phyloP scores from a whole-genome alignment of 257 asterid genomes.

The Rubia yunnanensis region DNA sequence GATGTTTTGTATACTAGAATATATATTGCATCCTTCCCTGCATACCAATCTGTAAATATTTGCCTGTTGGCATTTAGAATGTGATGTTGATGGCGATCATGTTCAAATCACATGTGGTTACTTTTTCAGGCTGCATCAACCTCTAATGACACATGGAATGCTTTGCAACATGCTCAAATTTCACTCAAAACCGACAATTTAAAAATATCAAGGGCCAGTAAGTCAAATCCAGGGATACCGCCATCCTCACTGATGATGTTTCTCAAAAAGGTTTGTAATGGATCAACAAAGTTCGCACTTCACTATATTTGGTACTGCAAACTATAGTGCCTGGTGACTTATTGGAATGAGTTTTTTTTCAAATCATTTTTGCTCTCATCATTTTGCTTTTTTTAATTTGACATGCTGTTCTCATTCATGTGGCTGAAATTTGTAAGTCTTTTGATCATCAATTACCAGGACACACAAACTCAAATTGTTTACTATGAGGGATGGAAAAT shows the following conservation, averaged over 20 bases:
- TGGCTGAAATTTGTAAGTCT: not conserved
- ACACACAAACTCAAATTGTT: not conserved
- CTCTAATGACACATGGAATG: constrained; percentile 46
- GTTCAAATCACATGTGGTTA: not conserved
- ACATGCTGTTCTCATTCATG: not conserved
- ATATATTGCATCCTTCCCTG: not conserved
- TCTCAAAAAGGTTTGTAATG: constrained; percentile 58
- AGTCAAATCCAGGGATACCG: constrained; percentile 86
- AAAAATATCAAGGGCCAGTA: constrained; percentile 54
- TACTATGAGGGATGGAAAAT: not conserved
- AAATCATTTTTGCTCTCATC: not conserved
- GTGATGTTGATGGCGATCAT: not conserved
- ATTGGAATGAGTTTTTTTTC: not conserved
- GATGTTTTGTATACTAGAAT: not conserved
- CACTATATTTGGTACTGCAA: not conserved
- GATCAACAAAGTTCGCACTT: constrained; percentile 5
- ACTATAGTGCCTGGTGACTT: constrained; percentile 4
- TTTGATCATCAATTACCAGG: not conserved
- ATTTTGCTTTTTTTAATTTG: not conserved
- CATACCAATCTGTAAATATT: not conserved
- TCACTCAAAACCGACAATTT: constrained; percentile 44
- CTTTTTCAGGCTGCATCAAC: constrained; percentile 23
- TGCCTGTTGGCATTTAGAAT: not conserved
- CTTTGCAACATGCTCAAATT: constrained; percentile 58
- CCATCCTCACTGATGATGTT: constrained; percentile 94